Base-by-base conservation (phyloP, 768 basidiomycete species). In the Sporobolomyces roseus region DNA sequence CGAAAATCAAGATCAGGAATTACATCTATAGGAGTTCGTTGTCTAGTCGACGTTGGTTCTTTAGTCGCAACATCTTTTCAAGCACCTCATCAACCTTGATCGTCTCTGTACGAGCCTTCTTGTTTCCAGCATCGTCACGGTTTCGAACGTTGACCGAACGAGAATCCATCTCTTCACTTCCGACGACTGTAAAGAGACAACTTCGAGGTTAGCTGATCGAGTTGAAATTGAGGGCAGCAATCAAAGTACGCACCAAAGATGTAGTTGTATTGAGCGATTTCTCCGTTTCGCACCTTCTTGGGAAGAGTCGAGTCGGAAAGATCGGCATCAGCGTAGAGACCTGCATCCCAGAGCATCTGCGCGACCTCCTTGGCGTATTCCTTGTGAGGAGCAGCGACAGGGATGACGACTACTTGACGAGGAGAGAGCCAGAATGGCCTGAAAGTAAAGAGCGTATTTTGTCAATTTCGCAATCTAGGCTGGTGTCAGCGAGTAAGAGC, bases 341-440 rank as follows among this genome's bases (percentile, higher is more conserved):
- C 91, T 7, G 84, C 80, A 48, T 83, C 82, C 65, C 82, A 82
- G 6, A 98, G 83, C 70, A 81, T 84, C 62, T 87, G 82, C 35
- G 84, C 83, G 45, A 98, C 85, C 77, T 93, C 85, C 32, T 87
- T 81, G 3, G 94, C 96, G 76, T 98, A 99, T 35, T 65, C 77
- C 77, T 93, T 92, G 79, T 87, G 96, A 51, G 91, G 87, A 21
- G 83, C 85, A 13, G 93, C 91, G 23, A 98, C 92, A 1, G 96
- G 96, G 55, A 99, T 89, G 65, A 98, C 89, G 25, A 96, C 81
- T 33, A 94, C 87, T 80, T 98, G 96, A 41, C 96, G 85, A n/a
- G 96, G 96, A 0, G 90, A 93, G 56, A 98, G 76, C 96, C 96
- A 99, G 84, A 98, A 96, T 4, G 96, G 96, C 91, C 91, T 91